phyloP scores from a whole-genome alignment of 2,329 filamentous ascomycete genomes.

The Hymenoscyphus infarciens region DNA sequence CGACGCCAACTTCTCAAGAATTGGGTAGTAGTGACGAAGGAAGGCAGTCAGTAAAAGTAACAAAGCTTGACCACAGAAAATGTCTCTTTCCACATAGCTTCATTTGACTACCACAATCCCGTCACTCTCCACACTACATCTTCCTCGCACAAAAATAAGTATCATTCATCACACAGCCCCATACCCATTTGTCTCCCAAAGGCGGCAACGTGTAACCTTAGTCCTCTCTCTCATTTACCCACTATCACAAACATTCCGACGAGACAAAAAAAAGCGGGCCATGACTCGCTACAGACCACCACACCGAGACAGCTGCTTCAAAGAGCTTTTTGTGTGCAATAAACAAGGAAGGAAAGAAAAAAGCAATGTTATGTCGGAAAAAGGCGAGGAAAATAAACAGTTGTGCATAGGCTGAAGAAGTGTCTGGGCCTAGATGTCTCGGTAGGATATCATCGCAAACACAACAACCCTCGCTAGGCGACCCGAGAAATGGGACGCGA shows the following conservation, averaged over 20 bases:
- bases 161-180: conserved; percentile 12
- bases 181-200: conserved; percentile 8
- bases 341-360: conserved; percentile 24
- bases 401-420: conserved; percentile 21
- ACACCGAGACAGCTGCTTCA: conserved; percentile 27
- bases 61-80: conserved; percentile 18
- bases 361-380: conserved; percentile 21
- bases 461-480: conserved; percentile 31
- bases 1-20: conserved; percentile 16
- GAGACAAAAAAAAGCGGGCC: conserved; percentile 19
- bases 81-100: conserved; percentile 13
- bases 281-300: conserved; percentile 21
- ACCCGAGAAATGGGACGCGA: conserved; percentile 25
- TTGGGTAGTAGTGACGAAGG: conserved; percentile 12
- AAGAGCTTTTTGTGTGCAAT: conserved; percentile 29
- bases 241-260: conserved; percentile 24
- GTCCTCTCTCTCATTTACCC: conserved; percentile 19
- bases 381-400: conserved; percentile 24
- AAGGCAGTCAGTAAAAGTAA: conserved; percentile 6
- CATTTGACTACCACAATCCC: conserved; percentile 8
- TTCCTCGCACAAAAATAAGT: conserved; percentile 22
- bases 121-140: conserved; percentile 9
- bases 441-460: conserved; percentile 37
- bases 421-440: conserved; percentile 33
- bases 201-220: conserved; percentile 9